Evolutionary conservation across 331 rosid genomes (phyloP).

Genomic region (Arachis monticola): DNA sequence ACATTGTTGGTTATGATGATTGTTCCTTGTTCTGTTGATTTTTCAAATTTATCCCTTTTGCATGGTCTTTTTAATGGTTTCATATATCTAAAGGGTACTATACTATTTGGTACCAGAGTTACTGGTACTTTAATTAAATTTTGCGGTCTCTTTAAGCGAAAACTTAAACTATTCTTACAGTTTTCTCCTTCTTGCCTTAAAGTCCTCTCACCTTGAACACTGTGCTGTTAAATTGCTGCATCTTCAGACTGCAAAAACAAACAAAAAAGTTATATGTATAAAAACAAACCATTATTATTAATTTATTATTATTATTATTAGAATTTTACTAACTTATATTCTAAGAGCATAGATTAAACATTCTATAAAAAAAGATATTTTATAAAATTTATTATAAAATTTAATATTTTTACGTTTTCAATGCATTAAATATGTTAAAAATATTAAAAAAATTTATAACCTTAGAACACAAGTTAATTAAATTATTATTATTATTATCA

Average conservation of each 20-base stretch:
- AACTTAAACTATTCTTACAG: slow-evolving; percentile 41
- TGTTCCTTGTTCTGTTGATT: slow-evolving; percentile 10
- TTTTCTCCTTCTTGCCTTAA: slow-evolving; percentile 38
- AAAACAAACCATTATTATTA: no score
- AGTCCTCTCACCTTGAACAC: slow-evolving; percentile 43
- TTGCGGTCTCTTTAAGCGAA: slow-evolving; percentile 35
- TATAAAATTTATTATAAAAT: no score
- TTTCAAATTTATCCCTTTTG: slow-evolving; percentile 34
- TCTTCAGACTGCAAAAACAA: slow-evolving; percentile 30
- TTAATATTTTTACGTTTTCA: no score
- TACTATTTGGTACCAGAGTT: slow-evolving; percentile 43
- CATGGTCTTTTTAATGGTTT: slow-evolving; percentile 39
- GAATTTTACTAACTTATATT: no score
- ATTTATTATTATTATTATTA: no score
- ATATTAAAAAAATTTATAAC: no score
- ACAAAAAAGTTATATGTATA: slow-evolving; percentile 17
- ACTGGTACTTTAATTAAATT: slow-evolving; percentile 22
- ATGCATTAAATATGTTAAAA: no score
- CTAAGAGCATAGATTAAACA: no score
- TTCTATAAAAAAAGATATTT: no score
- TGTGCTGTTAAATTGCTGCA: slow-evolving; percentile 27
- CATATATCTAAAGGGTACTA: slow-evolving; percentile 35
- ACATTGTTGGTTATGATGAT: not conserved
- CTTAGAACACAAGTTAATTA: no score
- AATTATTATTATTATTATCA: no score